A percentile compares a stretch with the other conserved stretches of the same genome.
phyloP scores from a whole-genome alignment of 78 protist genomes.

The Dictyostelium intermedium region DNA sequence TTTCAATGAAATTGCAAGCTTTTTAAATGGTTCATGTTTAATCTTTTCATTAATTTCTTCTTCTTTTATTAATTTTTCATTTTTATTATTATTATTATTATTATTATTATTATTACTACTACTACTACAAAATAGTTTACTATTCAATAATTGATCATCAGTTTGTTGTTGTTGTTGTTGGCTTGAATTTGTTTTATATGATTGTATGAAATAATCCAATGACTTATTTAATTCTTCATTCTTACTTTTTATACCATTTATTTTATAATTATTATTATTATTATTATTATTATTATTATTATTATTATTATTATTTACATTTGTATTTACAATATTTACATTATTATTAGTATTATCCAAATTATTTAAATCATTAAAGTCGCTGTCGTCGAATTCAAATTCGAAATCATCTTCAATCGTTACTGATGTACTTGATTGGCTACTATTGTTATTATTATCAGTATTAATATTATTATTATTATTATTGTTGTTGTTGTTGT shows the following conservation, averaged over 20 bases:
- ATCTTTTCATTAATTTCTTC: conserved; percentile 21
- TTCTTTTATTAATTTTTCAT: background rate
- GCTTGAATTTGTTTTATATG: background rate
- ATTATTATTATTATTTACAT: background rate
- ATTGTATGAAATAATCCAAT: conserved; percentile 1
- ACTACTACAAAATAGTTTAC: background rate
- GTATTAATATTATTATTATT: background rate
- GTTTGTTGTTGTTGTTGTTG: background rate
- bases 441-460: background rate
- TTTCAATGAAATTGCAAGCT: conserved; percentile 3
- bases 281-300: background rate
- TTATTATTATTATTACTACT: background rate
- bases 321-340: background rate
- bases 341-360: background rate
- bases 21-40: conserved; percentile 15
- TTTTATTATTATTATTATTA: background rate
- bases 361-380: background rate
- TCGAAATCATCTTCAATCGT: background rate
- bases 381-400: background rate
- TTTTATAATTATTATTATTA: background rate
- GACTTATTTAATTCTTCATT: background rate
- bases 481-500: background rate
- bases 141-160: background rate
- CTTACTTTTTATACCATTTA: background rate
- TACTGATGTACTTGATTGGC: background rate